Conservation (phyloP, 129 eudicot species). For the Flaveria linearis region DNA sequence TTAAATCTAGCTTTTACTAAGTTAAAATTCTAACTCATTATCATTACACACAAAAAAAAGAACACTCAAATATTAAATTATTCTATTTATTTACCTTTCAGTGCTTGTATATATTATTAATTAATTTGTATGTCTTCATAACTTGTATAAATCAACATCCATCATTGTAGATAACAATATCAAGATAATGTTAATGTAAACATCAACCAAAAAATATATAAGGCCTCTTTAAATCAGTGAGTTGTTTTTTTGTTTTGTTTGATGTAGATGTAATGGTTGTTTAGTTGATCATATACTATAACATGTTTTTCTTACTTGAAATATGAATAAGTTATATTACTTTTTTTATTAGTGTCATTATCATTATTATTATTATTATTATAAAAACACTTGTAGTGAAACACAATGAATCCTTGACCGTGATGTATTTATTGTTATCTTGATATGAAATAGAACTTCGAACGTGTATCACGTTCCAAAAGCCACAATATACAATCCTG, state of each 20-base stretch:
- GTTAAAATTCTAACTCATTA: no score
- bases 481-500: background rate
- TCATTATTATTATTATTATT: background rate
- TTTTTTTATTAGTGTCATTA: no score
- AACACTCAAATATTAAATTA: no score
- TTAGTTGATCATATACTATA: background rate
- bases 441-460: background rate
- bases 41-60: no score
- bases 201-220: background rate
- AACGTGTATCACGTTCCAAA: conserved; percentile 14
- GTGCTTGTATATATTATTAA: background rate
- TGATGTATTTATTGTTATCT: background rate
- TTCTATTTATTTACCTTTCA: no score
- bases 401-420: background rate
- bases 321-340: background rate
- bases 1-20: no score
- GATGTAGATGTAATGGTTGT: background rate
- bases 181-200: background rate
- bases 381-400: background rate
- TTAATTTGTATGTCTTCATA: background rate
- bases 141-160: background rate
- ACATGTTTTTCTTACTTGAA: conserved; percentile 5
- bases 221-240: background rate
- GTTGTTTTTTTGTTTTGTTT: background rate
- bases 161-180: background rate